These are phyloP conservation scores for Symbiodinium natans DNA, from an alignment of 73 alveolate species.

Conservation along the genomic window DNA sequence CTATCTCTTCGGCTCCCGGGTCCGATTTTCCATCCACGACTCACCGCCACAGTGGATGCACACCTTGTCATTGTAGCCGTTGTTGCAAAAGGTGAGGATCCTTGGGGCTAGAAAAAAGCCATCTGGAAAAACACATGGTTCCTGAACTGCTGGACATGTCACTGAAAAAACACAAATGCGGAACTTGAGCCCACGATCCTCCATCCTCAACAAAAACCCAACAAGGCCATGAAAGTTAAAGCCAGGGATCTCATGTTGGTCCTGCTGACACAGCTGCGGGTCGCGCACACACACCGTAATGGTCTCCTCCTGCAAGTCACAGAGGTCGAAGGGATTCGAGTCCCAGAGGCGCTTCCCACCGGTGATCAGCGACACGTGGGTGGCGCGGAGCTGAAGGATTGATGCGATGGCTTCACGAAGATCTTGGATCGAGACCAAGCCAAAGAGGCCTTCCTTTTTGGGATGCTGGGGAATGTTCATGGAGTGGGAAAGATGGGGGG, in stretches of 20 bases:
- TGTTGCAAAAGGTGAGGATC: not conserved
- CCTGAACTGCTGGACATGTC: not conserved
- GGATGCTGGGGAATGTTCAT: not conserved
- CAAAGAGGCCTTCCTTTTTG: too few species aligned
- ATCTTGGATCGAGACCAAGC: conserved; percentile 15
- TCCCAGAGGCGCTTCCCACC: conserved; percentile 20
- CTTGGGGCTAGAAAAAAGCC: too few species aligned
- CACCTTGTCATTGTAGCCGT: conserved; percentile 1
- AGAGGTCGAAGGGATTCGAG: conserved; percentile 25
- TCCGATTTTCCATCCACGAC: conserved; percentile 22
- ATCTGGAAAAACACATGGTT: not conserved
- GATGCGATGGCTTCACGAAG: conserved; percentile 22
- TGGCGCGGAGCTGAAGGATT: conserved; percentile 8
- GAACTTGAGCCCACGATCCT: too few species aligned
- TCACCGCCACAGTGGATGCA: not conserved
- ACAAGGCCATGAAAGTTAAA: too few species aligned
- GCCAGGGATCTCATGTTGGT: conserved; percentile 1
- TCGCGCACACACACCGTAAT: conserved; percentile 15
- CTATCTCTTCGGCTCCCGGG: not conserved
- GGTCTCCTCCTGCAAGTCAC: conserved; percentile 6
- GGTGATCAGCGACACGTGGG: conserved; percentile 35
- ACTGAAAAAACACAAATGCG: too few species aligned
- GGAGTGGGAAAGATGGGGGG: too few species aligned
- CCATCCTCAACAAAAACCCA: too few species aligned
- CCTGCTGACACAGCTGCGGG: conserved; percentile 13